These are phyloP conservation scores for Plasmodium reichenowi DNA, from an alignment of 169 alveolate genomes.

Conservation along the genomic window DNA sequence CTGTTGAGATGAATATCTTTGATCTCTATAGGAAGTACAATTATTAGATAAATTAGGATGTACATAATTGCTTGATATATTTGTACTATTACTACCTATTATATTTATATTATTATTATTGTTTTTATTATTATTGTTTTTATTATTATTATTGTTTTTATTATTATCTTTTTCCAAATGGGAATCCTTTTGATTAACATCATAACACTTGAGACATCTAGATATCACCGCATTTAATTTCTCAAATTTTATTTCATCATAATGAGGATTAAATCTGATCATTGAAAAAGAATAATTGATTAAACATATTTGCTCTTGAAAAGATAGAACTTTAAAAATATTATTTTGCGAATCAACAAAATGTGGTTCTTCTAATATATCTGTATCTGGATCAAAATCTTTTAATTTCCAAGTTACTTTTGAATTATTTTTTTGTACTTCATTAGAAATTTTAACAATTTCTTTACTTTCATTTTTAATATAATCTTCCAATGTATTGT, in stretches of 20 bases:
- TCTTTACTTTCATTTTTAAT: slow-evolving; percentile 2
- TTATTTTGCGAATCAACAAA: slow-evolving; percentile 77
- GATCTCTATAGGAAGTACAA: no score
- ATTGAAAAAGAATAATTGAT: slow-evolving; percentile 79
- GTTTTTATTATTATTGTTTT: not conserved
- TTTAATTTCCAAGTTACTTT: slow-evolving; percentile 74
- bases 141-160: slow-evolving; percentile 5
- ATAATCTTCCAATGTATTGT: not conserved
- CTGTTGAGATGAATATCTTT: slow-evolving; percentile 11
- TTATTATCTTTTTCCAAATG: not conserved
- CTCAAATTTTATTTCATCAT: slow-evolving; percentile 83
- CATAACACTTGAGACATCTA: slow-evolving; percentile 77
- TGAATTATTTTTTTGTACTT: not conserved
- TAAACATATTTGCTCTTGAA: slow-evolving; percentile 79
- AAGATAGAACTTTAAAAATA: slow-evolving; percentile 54
- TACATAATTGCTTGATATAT: no score
- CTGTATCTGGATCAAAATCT: slow-evolving; percentile 83
- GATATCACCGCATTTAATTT: slow-evolving; percentile 81
- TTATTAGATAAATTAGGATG: no score
- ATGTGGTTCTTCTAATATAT: slow-evolving; percentile 84
- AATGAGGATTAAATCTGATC: slow-evolving; percentile 76
- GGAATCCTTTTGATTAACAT: slow-evolving; percentile 4
- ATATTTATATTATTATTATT: no score
- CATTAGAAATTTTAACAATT: not conserved
- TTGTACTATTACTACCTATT: no score